A percentile compares a stretch with the other conserved stretches of the same genome.
Conservation (phyloP, 371 early-diverging fungal species). For the Batkoa obscura region DNA sequence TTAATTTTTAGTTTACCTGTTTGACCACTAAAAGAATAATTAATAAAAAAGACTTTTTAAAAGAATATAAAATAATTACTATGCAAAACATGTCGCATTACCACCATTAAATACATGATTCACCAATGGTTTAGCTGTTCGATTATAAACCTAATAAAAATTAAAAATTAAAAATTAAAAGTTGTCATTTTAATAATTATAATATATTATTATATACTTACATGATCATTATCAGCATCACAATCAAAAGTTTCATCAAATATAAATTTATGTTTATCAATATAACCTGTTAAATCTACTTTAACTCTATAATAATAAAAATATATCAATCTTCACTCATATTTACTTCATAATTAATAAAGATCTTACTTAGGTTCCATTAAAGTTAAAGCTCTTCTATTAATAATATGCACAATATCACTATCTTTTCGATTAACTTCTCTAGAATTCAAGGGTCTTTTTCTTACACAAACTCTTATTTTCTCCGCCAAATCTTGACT, state of each 20-base stretch:
- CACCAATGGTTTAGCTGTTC: constrained; percentile 83
- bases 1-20: no score
- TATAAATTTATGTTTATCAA: constrained; percentile 81
- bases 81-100: constrained; percentile 97
- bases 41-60: constrained; percentile 1
- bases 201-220: no score
- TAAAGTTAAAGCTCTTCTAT: constrained; percentile 47
- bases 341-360: no score
- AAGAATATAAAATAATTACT: constrained; percentile 38
- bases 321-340: neutral
- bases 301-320: constrained; percentile 35
- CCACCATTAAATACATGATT: constrained; percentile 87
- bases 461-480: constrained; percentile 93
- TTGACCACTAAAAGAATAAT: constrained; percentile 57
- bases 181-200: no score
- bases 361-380: constrained; percentile 70
- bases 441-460: constrained; percentile 76
- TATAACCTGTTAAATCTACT: constrained; percentile 85
- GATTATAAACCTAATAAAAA: constrained; percentile 46
- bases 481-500: constrained; percentile 21
- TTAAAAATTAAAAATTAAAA: neutral
- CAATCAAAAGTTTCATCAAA: constrained; percentile 95
- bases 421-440: constrained; percentile 51
- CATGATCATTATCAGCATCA: constrained; percentile 55
- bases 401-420: constrained; percentile 56